These are phyloP conservation scores for Cicer pinnatifidum DNA, from an alignment of 306 rosid species.

Conservation along the genomic window DNA sequence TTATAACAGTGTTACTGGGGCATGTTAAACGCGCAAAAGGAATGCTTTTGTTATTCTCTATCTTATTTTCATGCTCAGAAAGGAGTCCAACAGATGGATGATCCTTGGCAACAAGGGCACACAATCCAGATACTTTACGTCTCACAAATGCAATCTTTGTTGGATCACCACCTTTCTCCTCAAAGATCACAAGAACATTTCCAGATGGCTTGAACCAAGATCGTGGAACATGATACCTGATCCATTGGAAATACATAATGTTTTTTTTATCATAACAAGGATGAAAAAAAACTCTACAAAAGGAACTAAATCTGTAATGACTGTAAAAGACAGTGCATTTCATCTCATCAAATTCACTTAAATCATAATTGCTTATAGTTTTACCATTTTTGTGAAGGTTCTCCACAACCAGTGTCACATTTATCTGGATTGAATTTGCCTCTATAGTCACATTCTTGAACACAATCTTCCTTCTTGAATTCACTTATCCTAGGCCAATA, in stretches of 20 bases:
- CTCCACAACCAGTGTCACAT: slow-evolving; percentile 90
- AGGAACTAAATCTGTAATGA: slow-evolving; percentile 25
- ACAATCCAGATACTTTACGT: slow-evolving; percentile 59
- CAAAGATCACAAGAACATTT: slow-evolving; percentile 79
- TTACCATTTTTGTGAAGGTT: slow-evolving; percentile 93
- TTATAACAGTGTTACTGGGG: slow-evolving; percentile 55
- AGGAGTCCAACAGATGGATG: slow-evolving; percentile 59
- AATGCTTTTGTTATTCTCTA: slow-evolving; percentile 37
- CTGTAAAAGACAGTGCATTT: slow-evolving; percentile 4
- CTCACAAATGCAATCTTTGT: slow-evolving; percentile 57
- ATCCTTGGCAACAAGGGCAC: slow-evolving; percentile 71
- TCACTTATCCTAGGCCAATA: slow-evolving; percentile 77
- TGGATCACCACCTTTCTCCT: slow-evolving; percentile 95
- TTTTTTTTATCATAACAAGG: slow-evolving; percentile 9
- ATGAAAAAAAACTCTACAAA: neutral
- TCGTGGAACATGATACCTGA: slow-evolving; percentile 95
- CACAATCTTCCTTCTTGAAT: slow-evolving; percentile 65
- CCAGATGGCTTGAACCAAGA: slow-evolving; percentile 96
- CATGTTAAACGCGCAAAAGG: slow-evolving; percentile 61
- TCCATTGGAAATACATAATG: slow-evolving; percentile 27
- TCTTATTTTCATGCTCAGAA: slow-evolving; percentile 50
- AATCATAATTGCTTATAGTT: neutral
- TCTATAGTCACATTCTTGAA: slow-evolving; percentile 81
- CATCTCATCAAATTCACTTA: slow-evolving; percentile 13
- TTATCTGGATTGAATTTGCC: slow-evolving; percentile 83